phyloP scores from a whole-genome alignment of 352 stramenopile genomes.

The Pythium monospermum region DNA sequence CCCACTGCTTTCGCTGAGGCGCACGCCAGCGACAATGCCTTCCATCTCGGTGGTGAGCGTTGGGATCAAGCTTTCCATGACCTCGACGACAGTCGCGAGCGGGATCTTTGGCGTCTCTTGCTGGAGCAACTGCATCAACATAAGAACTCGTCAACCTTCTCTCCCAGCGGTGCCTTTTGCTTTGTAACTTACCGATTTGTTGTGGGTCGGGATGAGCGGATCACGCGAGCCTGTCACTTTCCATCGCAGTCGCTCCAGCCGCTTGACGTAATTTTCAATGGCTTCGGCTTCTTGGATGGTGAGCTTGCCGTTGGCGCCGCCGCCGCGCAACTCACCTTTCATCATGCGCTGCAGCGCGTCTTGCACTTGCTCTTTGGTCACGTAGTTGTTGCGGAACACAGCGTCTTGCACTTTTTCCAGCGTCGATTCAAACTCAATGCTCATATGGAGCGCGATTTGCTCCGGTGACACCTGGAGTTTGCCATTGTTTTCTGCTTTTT shows the following conservation, averaged over 20 bases:
- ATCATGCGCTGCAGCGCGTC: slow-evolving; percentile 63
- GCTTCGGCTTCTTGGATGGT: slow-evolving; percentile 57
- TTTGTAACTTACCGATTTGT: slow-evolving; percentile 28
- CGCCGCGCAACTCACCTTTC: slow-evolving; percentile 45
- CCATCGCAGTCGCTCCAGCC: slow-evolving; percentile 69
- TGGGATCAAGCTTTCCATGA: slow-evolving; percentile 74
- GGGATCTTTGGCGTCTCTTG: slow-evolving; percentile 63
- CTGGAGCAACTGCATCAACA: slow-evolving; percentile 32
- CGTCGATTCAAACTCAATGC: slow-evolving; percentile 73
- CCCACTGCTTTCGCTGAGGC: slow-evolving; percentile 24
- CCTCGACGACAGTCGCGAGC: slow-evolving; percentile 41
- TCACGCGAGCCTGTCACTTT: slow-evolving; percentile 76
- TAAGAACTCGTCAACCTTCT: not conserved
- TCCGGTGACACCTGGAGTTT: slow-evolving; percentile 49
- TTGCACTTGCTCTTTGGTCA: slow-evolving; percentile 71
- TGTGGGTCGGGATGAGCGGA: slow-evolving; percentile 51
- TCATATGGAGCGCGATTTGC: slow-evolving; percentile 78
- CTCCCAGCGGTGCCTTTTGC: no score
- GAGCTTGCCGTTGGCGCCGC: slow-evolving; percentile 46
- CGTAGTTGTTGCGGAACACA: slow-evolving; percentile 82
- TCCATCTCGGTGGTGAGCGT: slow-evolving; percentile 73
- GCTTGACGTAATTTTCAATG: slow-evolving; percentile 66
- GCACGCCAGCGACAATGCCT: slow-evolving; percentile 35
- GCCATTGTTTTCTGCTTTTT: slow-evolving; percentile 37
- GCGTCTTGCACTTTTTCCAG: slow-evolving; percentile 78